Percentiles rank a stretch among this genome's conserved stretches.
Evolutionary conservation across 768 basidiomycete genomes (phyloP).

Genomic region (Podaxis pistillaris): DNA sequence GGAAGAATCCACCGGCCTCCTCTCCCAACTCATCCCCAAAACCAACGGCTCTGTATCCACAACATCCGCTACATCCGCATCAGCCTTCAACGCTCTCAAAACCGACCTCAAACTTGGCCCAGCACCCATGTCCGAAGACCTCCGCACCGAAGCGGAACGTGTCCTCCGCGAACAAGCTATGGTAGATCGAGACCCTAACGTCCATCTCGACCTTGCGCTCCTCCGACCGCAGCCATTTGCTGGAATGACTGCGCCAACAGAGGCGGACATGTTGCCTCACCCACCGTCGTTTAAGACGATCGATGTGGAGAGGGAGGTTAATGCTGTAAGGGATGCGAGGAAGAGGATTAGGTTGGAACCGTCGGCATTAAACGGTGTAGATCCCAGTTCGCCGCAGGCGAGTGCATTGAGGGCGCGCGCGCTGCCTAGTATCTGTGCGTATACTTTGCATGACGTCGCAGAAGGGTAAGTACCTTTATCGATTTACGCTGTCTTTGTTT

Average conservation of each 20-base stretch:
- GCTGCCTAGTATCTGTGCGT: constrained; percentile 91
- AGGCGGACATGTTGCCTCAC: constrained; percentile 75
- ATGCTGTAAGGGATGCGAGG: constrained; percentile 81
- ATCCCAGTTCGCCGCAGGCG: constrained; percentile 59
- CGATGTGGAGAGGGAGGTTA: constrained; percentile 91
- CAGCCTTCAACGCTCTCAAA: constrained; percentile 72
- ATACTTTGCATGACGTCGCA: constrained; percentile 92
- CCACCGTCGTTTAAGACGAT: constrained; percentile 80
- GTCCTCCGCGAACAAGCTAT: constrained; percentile 79
- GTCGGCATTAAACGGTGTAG: constrained; percentile 53
- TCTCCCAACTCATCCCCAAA: constrained; percentile 75
- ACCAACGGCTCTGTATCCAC: constrained; percentile 33
- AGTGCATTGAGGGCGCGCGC: constrained; percentile 57
- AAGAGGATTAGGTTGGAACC: constrained; percentile 93
- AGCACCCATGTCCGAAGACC: constrained; percentile 73
- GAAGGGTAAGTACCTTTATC: constrained; percentile 70
- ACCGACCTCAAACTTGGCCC: constrained; percentile 86
- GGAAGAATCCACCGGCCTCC: constrained; percentile 85
- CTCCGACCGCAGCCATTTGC: constrained; percentile 46
- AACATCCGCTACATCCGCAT: constrained; percentile 39
- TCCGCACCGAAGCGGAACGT: constrained; percentile 79
- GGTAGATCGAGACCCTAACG: constrained; percentile 65
- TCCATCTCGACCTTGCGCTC: constrained; percentile 63
- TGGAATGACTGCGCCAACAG: constrained; percentile 62
- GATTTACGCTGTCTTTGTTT: background rate